These are phyloP conservation scores for Yamadazyma friedrichii DNA, from an alignment of 1,139 yeast genomes.

Conservation along the genomic window DNA sequence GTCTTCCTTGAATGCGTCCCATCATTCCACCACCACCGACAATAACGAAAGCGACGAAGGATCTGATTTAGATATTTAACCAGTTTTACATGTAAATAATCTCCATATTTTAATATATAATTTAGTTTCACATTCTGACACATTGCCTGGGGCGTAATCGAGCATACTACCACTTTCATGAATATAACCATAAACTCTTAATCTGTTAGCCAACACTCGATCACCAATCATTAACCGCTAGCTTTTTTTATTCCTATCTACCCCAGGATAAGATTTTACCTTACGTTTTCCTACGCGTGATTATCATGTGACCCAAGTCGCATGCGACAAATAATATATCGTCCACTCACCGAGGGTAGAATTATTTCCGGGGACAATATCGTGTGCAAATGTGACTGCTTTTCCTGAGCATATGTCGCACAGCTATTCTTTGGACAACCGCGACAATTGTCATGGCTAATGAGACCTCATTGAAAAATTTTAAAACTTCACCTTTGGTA, in stretches of 20 bases:
- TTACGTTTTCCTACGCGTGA: not conserved
- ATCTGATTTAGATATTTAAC: slow-evolving; percentile 39
- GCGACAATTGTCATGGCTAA: not conserved
- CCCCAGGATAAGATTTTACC: no score
- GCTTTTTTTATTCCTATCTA: no score
- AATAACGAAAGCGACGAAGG: slow-evolving; percentile 27
- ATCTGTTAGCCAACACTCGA: slow-evolving; percentile 15
- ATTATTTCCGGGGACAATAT: not conserved
- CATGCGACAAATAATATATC: not conserved
- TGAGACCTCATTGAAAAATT: slow-evolving; percentile 13
- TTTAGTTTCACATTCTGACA: not conserved
- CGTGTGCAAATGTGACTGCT: not conserved
- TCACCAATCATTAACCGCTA: slow-evolving; percentile 17
- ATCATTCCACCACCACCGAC: slow-evolving; percentile 1
- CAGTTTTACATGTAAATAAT: slow-evolving; percentile 6
- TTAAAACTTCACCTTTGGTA: slow-evolving; percentile 25
- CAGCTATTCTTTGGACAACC: not conserved
- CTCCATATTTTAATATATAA: slow-evolving; percentile 1
- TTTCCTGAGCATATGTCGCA: not conserved
- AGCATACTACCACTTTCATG: slow-evolving; percentile 4
- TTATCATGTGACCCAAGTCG: not conserved
- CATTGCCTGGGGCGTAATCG: not conserved
- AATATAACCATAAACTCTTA: slow-evolving; percentile 8
- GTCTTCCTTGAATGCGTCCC: not conserved
- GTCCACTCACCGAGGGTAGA: no score